Evolutionary conservation across 2,329 filamentous ascomycete species (phyloP).

Genomic region (Penicillium sp.): DNA sequence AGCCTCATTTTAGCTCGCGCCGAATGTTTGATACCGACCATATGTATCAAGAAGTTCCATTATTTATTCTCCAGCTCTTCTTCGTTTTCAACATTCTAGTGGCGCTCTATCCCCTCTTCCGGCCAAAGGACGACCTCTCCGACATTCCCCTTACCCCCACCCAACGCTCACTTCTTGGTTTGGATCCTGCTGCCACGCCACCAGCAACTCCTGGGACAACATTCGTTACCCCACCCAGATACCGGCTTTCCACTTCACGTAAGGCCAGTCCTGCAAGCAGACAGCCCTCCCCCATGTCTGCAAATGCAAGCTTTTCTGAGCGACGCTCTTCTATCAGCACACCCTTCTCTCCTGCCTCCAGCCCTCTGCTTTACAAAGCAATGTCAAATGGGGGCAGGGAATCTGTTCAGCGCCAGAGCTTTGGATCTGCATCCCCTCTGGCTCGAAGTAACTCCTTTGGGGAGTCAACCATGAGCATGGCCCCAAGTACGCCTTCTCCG

Average conservation of each 20-base stretch:
- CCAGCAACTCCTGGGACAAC: constrained; percentile 65
- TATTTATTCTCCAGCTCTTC: constrained; percentile 60
- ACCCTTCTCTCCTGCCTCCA: constrained; percentile 54
- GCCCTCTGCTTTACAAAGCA: constrained; percentile 67
- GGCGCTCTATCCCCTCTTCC: constrained; percentile 70
- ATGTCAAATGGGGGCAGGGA: constrained; percentile 43
- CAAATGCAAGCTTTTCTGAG: constrained; percentile 34
- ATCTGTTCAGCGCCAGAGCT: constrained; percentile 49
- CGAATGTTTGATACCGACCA: constrained; percentile 35
- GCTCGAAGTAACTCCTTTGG: constrained; percentile 34
- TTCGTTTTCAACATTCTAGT: constrained; percentile 68
- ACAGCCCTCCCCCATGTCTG: constrained; percentile 38
- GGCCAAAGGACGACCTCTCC: constrained; percentile 69
- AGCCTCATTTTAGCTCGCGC: constrained; percentile 19
- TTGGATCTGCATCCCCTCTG: constrained; percentile 50
- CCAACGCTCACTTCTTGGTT: constrained; percentile 79
- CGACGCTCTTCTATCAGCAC: constrained; percentile 42
- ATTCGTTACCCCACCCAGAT: constrained; percentile 83
- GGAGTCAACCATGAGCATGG: constrained; percentile 38
- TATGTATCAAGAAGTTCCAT: constrained; percentile 43
- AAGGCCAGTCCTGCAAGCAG: constrained; percentile 41
- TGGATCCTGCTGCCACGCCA: constrained; percentile 65
- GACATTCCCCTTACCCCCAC: constrained; percentile 90
- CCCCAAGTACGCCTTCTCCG: constrained; percentile 67
- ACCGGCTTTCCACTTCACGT: constrained; percentile 67